Percentiles rank a stretch among this genome's conserved stretches.
Evolutionary conservation across 2,329 filamentous ascomycete species (phyloP).

Genomic region (Plenodomus tracheiphilus): DNA sequence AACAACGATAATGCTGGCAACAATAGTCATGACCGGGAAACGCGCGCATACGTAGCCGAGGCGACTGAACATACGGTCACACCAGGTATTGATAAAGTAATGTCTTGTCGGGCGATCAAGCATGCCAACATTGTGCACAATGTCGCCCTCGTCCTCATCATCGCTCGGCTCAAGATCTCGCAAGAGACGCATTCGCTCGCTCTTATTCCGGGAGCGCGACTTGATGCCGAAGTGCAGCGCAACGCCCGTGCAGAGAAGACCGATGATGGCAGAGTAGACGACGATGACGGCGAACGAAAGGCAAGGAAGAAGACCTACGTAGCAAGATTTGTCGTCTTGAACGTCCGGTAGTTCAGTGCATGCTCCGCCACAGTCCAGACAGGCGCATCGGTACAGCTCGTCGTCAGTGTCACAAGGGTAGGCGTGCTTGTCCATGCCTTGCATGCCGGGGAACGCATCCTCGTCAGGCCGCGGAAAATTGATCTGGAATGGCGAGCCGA

Average conservation of each 20-base stretch:
- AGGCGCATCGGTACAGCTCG: conserved; percentile 83
- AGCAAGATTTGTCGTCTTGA: conserved; percentile 70
- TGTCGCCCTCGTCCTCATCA: conserved; percentile 90
- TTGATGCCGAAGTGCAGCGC: conserved; percentile 76
- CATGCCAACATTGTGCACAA: conserved; percentile 75
- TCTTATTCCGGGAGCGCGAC: conserved; percentile 72
- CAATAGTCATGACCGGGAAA: conserved; percentile 84
- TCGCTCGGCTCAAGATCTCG: conserved; percentile 84
- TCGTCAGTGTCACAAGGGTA: conserved; percentile 92
- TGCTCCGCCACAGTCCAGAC: conserved; percentile 85
- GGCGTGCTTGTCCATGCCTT: conserved; percentile 68
- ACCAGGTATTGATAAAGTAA: conserved; percentile 82
- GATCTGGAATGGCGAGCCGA: conserved; percentile 97
- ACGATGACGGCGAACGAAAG: conserved; percentile 91
- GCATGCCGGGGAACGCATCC: conserved; percentile 70
- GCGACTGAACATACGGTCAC: conserved; percentile 77
- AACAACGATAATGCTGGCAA: conserved; percentile 73
- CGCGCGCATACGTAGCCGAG: conserved; percentile 79
- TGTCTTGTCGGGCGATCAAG: conserved; percentile 76
- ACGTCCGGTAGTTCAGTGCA: conserved; percentile 82
- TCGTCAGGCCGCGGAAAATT: conserved; percentile 73
- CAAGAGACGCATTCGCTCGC: conserved; percentile 81
- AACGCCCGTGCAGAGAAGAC: conserved; percentile 66
- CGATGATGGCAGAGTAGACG: conserved; percentile 75
- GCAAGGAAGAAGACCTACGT: conserved; percentile 86